A percentile compares a stretch with the other conserved stretches of the same genome.
Evolutionary conservation across 305 asterid species (phyloP).

Genomic region (Fraxinus platypoda): DNA sequence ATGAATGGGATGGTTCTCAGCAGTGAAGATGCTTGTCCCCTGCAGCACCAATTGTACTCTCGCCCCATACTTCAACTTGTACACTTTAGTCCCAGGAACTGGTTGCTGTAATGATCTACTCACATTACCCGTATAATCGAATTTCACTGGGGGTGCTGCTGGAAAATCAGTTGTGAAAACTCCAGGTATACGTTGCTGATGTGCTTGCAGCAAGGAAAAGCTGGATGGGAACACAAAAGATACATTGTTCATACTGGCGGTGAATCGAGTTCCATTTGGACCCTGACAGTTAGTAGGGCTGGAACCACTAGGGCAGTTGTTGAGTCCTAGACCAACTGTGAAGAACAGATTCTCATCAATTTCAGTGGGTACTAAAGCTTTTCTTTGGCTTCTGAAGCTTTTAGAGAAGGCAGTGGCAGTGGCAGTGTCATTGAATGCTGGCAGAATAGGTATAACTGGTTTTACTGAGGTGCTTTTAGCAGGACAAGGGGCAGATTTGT

Average conservation of each 20-base stretch:
- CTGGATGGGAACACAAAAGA: constrained; percentile 70
- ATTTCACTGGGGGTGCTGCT: constrained; percentile 56
- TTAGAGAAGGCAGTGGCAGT: constrained; percentile 72
- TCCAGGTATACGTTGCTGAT: constrained; percentile 66
- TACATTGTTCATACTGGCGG: constrained; percentile 74
- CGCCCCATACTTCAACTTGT: constrained; percentile 62
- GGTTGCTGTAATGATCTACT: constrained; percentile 77
- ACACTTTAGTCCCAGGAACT: constrained; percentile 47
- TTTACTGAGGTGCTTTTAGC: constrained; percentile 37
- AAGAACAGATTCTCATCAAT: constrained; percentile 63
- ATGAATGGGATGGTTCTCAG: constrained; percentile 86
- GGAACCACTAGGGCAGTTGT: constrained; percentile 55
- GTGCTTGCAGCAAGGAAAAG: constrained; percentile 72
- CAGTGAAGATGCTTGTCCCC: constrained; percentile 71
- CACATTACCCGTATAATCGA: constrained; percentile 78
- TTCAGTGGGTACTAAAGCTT: constrained; percentile 52
- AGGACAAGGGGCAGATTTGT: constrained; percentile 54
- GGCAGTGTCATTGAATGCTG: constrained; percentile 75
- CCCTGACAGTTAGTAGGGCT: constrained; percentile 62
- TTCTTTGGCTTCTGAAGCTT: constrained; percentile 59
- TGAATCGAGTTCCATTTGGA: constrained; percentile 76
- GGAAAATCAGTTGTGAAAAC: constrained; percentile 78
- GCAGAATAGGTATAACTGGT: constrained; percentile 51
- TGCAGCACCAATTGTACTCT: constrained; percentile 70
- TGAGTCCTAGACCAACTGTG: constrained; percentile 75